Conservation (phyloP, 2,329 filamentous ascomycete species). For the Cytospora mali region DNA sequence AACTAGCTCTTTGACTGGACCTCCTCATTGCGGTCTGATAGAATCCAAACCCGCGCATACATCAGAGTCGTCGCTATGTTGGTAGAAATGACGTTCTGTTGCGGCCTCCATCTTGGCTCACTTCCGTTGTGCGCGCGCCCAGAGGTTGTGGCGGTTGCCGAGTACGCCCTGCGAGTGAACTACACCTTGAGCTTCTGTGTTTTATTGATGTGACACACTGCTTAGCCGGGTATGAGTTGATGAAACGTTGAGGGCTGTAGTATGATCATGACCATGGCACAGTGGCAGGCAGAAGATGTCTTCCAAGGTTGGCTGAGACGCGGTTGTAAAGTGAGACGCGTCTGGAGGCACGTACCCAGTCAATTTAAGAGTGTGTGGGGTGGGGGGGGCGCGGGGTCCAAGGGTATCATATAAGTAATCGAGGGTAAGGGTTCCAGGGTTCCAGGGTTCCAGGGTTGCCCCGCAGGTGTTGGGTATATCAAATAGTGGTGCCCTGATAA, state of each 20-base stretch:
- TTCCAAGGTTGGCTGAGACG: neutral
- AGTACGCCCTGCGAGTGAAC: neutral
- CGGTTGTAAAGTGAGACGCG: neutral
- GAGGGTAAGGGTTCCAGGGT: constrained; percentile 1
- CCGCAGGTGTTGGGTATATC: too few species aligned
- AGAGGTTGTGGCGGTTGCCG: neutral
- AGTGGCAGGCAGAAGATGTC: neutral
- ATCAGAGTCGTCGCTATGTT: constrained; percentile 43
- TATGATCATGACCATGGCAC: neutral
- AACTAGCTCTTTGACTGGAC: constrained; percentile 29
- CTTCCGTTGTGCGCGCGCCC: neutral
- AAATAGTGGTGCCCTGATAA: too few species aligned
- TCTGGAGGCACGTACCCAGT: neutral
- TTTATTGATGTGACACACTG: neutral
- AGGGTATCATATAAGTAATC: too few species aligned
- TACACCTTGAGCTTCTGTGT: neutral
- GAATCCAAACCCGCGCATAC: constrained; percentile 31
- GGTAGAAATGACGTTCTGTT: constrained; percentile 53
- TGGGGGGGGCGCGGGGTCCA: neutral
- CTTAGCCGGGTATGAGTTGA: neutral
- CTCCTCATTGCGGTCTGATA: neutral
- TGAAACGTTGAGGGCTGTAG: neutral
- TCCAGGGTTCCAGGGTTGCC: too few species aligned
- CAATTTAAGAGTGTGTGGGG: neutral
- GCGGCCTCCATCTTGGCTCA: constrained; percentile 46